Evolutionary conservation across 169 alveolate species (phyloP), one percentile per base, ranked within the genome.

Genomic region (Cardiosporidium cionae): DNA sequence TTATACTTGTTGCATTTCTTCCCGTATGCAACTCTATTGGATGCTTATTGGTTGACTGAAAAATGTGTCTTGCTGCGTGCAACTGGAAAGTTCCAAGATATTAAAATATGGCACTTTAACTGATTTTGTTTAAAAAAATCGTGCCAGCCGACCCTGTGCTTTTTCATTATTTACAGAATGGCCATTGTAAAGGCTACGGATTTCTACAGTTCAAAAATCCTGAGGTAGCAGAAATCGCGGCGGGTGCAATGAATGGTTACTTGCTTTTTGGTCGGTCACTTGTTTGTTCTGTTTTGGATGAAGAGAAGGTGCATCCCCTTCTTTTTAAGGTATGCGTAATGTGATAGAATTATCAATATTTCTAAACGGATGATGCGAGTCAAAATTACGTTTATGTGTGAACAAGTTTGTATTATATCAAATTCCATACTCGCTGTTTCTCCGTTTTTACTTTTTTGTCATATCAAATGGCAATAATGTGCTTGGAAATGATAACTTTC

Each of bases 201-300:
- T 44, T 44, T 44, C n/a, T 44, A n/a, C 58, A 44, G 58, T 44
- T 44, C 58, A n/a, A 44, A 44, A 44, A 44, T n/a, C 58, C 58
- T 16, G 58, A 44, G n/a, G 58, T 44, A 16, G 58, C 58, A 16
- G n/a, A n/a, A n/a, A 44, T 44, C 58, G 58, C n/a, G 58, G 58
- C 58, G n/a, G n/a, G n/a, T 16, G n/a, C 58, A n/a, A 44, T 44
- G 58, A n/a, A 44, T 44, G n/a, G n/a, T 16, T 44, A 44, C 58
- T 16, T 44, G 58, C 58, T 44, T n/a, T 44, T 44, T 44, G 58
- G 58, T 16, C 16, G n/a, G 58, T 68, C 64, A 22, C 68, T 77
- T 0, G 79, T 52, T 32, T 75, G 81, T 31, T 52, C 9, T 2
- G 74, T 74, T 0, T 33, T 34, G 0, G 54, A 33, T 16, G 34